Conservation (phyloP, 805 yeast genomes). For the Saturnispora quitensis region DNA sequence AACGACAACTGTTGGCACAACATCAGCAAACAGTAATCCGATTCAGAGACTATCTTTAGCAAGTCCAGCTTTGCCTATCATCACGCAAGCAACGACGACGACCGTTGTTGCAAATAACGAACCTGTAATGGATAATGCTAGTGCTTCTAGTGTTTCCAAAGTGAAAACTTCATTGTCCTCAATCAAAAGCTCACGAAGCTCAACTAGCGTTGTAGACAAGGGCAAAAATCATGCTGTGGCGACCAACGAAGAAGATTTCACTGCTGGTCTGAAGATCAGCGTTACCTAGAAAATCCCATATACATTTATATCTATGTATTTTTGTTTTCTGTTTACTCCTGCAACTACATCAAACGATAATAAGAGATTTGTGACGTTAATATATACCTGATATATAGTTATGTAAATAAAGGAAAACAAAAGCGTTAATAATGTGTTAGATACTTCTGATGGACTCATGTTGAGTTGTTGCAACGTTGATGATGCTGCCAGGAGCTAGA, state of each 20-base stretch:
- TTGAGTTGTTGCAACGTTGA: not conserved
- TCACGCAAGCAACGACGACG: constrained; percentile 30
- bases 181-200: constrained; percentile 2
- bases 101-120: constrained; percentile 7
- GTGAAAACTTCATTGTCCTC: constrained; percentile 1
- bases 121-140: not conserved
- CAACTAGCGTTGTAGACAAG: not conserved
- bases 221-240: not conserved
- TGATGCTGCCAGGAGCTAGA: constrained; percentile 56
- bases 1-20: constrained; percentile 1
- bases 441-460: not conserved
- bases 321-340: not conserved
- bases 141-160: not conserved
- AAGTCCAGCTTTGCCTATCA: constrained; percentile 29
- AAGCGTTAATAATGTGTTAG: not conserved
- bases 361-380: not conserved
- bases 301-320: constrained; percentile 6
- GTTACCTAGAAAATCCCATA: constrained; percentile 4
- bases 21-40: constrained; percentile 18
- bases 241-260: constrained; percentile 4
- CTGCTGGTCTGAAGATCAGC: constrained; percentile 11
- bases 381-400: not conserved
- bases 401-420: not conserved
- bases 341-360: not conserved
- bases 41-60: constrained; percentile 23